Conservation (phyloP, 306 rosid species). For the Purshia tridentata region DNA sequence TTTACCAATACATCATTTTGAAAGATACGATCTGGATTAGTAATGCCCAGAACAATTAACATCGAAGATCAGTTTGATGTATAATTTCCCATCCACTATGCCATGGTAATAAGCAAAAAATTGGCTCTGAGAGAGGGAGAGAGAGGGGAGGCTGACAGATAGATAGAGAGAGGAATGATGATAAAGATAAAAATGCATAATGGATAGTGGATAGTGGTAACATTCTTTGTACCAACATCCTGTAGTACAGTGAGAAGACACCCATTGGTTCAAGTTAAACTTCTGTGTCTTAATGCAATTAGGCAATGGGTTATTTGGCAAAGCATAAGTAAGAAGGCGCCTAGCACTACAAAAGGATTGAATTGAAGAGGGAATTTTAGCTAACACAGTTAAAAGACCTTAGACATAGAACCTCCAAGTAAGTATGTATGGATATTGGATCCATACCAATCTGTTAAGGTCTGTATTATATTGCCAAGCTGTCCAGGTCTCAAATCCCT, state of each 20-base stretch:
- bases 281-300: not conserved
- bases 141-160: too few relatives aligned
- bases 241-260: not conserved
- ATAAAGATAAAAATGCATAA: not conserved
- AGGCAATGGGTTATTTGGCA: not conserved
- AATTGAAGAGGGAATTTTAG: not conserved
- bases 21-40: not conserved
- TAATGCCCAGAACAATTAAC: not conserved
- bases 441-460: constrained; percentile 18
- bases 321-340: constrained; percentile 2
- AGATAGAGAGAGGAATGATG: not conserved
- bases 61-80: not conserved
- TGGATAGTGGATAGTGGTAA: not conserved
- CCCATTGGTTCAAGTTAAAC: not conserved
- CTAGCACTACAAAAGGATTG: not conserved
- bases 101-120: too few relatives aligned
- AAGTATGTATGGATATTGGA: not conserved
- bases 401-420: not conserved
- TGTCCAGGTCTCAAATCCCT: constrained; percentile 27
- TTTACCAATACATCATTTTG: too few relatives aligned
- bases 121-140: too few relatives aligned
- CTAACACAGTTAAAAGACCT: not conserved
- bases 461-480: constrained; percentile 20
- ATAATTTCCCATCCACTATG: not conserved
- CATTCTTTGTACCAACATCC: not conserved